Percentiles rank a stretch among this genome's conserved stretches.
Evolutionary conservation across 2,329 filamentous ascomycete species (phyloP).

Genomic region (Chaetomium strumarium): DNA sequence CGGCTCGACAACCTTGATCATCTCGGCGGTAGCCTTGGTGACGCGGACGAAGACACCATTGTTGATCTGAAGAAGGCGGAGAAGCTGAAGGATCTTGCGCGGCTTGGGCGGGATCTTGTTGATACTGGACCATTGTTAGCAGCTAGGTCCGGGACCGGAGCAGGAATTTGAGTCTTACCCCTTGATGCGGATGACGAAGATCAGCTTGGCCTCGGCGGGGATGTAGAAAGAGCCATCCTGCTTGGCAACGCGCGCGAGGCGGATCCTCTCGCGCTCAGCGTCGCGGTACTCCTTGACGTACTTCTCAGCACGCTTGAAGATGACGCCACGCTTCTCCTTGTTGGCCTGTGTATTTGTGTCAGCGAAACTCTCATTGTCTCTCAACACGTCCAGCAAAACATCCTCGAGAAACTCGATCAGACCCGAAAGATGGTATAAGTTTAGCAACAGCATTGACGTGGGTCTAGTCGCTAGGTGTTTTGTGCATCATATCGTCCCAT

Average conservation of each 20-base stretch:
- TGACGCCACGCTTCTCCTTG: slow-evolving; percentile 97
- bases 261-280: slow-evolving; percentile 96
- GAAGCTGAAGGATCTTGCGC: slow-evolving; percentile 98
- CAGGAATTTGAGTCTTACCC: slow-evolving; percentile 47
- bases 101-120: slow-evolving; percentile 99
- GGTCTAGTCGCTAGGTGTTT: slow-evolving; percentile 89
- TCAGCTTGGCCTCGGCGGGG: slow-evolving; percentile 88
- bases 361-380: slow-evolving; percentile 27
- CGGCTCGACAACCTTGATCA: slow-evolving; percentile 97
- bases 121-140: slow-evolving; percentile 60
- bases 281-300: slow-evolving; percentile 99
- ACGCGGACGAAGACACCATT: slow-evolving; percentile 97
- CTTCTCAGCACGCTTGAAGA: slow-evolving; percentile 99
- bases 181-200: slow-evolving; percentile 99
- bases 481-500: slow-evolving; percentile 72
- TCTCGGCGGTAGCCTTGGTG: slow-evolving; percentile 96
- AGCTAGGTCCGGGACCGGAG: slow-evolving; percentile 10
- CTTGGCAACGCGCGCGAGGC: slow-evolving; percentile 83
- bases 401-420: slow-evolving; percentile 53
- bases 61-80: slow-evolving; percentile 99
- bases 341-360: slow-evolving; percentile 60
- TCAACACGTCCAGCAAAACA: slow-evolving; percentile 1
- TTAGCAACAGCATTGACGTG: slow-evolving; percentile 92
- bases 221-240: slow-evolving; percentile 91
- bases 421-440: slow-evolving; percentile 98